Percentiles rank a stretch among this genome's conserved stretches.
Conservation (phyloP, 2,329 filamentous ascomycete species). For the Penicillium sp. region DNA sequence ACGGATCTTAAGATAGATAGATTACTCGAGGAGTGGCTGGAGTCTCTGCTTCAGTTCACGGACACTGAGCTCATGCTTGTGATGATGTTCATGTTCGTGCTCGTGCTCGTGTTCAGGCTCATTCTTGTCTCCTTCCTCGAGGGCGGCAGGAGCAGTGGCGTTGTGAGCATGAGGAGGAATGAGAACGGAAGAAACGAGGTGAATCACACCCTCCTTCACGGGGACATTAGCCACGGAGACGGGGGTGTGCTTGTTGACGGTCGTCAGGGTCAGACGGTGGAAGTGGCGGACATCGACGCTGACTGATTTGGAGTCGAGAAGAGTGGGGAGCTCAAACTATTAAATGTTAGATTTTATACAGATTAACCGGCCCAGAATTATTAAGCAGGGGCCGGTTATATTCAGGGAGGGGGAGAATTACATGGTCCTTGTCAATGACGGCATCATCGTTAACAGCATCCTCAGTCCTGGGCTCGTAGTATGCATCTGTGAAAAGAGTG, state of each 20-base stretch:
- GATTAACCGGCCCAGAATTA: too few species aligned
- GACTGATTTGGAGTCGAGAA: conserved; percentile 63
- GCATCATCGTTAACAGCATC: conserved; percentile 19
- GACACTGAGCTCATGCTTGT: conserved; percentile 15
- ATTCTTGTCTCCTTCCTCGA: background rate
- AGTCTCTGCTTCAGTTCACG: conserved; percentile 15
- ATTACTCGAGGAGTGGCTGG: conserved; percentile 13
- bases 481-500: conserved; percentile 76
- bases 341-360: too few species aligned
- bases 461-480: conserved; percentile 52
- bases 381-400: too few species aligned
- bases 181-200: conserved; percentile 66
- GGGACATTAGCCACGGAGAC: conserved; percentile 67
- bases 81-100: background rate
- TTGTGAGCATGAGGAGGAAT: conserved; percentile 57
- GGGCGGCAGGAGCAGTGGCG: background rate
- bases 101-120: background rate
- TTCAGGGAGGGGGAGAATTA: background rate
- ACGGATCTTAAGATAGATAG: background rate
- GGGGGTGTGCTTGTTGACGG: conserved; percentile 66
- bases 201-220: conserved; percentile 75
- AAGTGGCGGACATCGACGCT: conserved; percentile 67
- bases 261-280: conserved; percentile 64
- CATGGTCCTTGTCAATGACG: conserved; percentile 44
- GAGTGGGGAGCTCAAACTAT: conserved; percentile 62